These are phyloP conservation scores for Ophiostoma ips DNA, from an alignment of 2,329 filamentous ascomycete species.

Conservation along the genomic window DNA sequence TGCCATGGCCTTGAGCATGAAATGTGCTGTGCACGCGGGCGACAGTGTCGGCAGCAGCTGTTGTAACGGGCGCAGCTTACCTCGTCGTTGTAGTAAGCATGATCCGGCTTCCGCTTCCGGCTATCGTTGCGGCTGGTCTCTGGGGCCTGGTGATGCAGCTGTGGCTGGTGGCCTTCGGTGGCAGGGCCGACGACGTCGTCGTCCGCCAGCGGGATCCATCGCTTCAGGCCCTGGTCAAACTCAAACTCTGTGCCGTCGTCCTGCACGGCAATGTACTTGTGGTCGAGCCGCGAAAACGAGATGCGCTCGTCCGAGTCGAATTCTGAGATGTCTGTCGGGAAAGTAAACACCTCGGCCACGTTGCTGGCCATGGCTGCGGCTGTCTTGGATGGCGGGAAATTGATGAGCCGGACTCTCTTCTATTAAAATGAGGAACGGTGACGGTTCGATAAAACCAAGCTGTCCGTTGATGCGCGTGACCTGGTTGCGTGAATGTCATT, in stretches of 20 bases:
- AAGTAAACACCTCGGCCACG: constrained; percentile 24
- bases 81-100: constrained; percentile 22
- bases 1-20: not conserved
- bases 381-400: not conserved
- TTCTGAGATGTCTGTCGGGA: constrained; percentile 47
- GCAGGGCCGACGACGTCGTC: constrained; percentile 1
- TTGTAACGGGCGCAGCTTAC: constrained; percentile 25
- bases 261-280: constrained; percentile 71
- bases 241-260: constrained; percentile 77
- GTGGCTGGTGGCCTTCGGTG: not conserved
- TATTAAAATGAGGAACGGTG: not conserved
- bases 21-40: not conserved
- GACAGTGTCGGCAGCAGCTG: not conserved
- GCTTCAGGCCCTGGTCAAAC: constrained; percentile 55
- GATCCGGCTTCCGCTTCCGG: constrained; percentile 30
- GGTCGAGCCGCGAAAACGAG: constrained; percentile 71
- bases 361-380: constrained; percentile 4
- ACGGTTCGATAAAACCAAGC: not conserved
- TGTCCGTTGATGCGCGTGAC: not conserved
- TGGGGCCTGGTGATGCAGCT: constrained; percentile 12
- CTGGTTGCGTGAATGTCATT: not conserved
- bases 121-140: constrained; percentile 6
- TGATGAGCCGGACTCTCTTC: too few relatives aligned
- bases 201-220: constrained; percentile 52
- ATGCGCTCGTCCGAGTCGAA: constrained; percentile 72